Conservation (phyloP, 192 early-diverging fungal genomes). For the Linnemannia zychae region DNA sequence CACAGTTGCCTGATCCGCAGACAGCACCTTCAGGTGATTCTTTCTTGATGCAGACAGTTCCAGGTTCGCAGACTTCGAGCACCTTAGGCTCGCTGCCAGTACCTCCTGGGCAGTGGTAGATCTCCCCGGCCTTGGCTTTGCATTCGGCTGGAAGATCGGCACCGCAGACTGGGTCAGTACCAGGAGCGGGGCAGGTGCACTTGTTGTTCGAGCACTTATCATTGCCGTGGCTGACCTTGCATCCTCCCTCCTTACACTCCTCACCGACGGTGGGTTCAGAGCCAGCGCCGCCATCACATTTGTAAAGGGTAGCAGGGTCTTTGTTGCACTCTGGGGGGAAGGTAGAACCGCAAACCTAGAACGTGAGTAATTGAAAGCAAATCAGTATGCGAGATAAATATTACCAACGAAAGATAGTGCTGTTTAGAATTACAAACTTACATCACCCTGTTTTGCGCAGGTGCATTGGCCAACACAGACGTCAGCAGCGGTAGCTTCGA, state of each 20-base stretch:
- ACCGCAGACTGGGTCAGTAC: slow-evolving; percentile 7
- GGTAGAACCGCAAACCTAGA: slow-evolving; percentile 12
- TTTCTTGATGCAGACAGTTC: not conserved
- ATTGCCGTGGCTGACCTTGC: not conserved
- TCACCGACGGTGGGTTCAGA: not conserved
- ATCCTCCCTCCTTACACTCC: not conserved
- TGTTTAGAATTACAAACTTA: no score
- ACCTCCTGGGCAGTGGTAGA: slow-evolving; percentile 16
- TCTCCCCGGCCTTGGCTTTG: not conserved
- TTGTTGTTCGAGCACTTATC: not conserved
- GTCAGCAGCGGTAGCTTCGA: not conserved
- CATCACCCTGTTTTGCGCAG: not conserved
- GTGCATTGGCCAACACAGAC: not conserved
- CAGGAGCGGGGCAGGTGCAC: not conserved
- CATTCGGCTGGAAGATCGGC: not conserved
- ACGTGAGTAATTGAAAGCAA: not conserved
- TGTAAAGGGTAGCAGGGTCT: not conserved
- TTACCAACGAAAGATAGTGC: not conserved
- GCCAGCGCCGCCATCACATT: not conserved
- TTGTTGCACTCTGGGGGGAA: slow-evolving; percentile 1
- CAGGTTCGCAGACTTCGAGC: not conserved
- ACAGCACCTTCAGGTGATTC: not conserved
- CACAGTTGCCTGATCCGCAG: not conserved
- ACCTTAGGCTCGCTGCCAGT: not conserved
- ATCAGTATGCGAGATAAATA: not conserved